Evolutionary conservation across 805 yeast genomes (phyloP), one percentile per base, ranked within the genome.

Genomic region (Metschnikowia matae): DNA sequence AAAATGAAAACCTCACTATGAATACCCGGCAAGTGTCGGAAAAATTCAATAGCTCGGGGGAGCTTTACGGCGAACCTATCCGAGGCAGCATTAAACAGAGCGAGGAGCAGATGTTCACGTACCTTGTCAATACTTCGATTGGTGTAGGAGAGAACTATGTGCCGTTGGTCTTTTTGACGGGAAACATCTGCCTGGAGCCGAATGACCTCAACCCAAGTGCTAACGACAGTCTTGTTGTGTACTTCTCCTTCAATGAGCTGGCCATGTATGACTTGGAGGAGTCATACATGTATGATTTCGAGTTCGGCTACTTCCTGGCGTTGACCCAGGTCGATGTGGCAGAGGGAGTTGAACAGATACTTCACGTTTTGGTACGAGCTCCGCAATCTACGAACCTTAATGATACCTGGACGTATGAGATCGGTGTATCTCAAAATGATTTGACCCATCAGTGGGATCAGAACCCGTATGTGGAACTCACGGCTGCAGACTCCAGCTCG

Each of bases 381-480:
- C 77, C 78, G 6, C 66, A 71, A 54, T 69, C 68, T 55, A 62
- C 69, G 20, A 69, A 74, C 51, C 37, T 35, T 11, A 50, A 69
- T 1, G 69, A 66, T 15, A 39, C 46, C n/a, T 85, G 91, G 91
- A 55, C 71, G 6, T 87, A 84, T 60, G 80, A 83, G 61, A 64
- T 89, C 33, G 91, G 89, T 3, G 78, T 81, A 2, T 82, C 89
- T 2, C 83, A 78, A 58, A 73, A 73, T 45, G 83, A 83, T 61
- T 68, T 84, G 55, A 81, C 81, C 0, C 85, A 79, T 58, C 88
- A 84, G 61, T 85, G 88, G 87, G 89, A 84, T 63, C 70, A 73
- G 40, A 68, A 79, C 15, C 62, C 80, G 10, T 78, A 82, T 78
- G 76, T 82, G 0, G 59, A 65, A 34, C 68, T 85, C 15, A 78